Evolutionary conservation across 208 protist species (phyloP).

Genomic region (Naegleria fowleri): DNA sequence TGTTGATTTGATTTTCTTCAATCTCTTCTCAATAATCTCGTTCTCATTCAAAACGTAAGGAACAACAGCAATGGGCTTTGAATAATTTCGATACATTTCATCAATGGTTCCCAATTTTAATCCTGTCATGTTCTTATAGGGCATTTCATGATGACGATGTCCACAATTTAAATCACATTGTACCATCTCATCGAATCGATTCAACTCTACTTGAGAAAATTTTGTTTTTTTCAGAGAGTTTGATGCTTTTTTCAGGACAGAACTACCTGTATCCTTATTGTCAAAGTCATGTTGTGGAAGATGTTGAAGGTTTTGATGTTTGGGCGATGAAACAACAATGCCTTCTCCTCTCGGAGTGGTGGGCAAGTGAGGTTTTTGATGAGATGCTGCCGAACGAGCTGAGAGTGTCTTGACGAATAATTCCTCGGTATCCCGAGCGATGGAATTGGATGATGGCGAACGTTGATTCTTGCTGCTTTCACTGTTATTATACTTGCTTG

Average conservation of each 20-base stretch:
- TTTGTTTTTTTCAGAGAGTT: background rate
- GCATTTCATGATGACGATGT: background rate
- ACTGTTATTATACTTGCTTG: too few relatives aligned
- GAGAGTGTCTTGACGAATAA: background rate
- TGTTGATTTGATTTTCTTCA: background rate
- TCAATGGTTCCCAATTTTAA: background rate
- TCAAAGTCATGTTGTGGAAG: background rate
- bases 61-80: background rate
- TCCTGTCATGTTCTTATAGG: background rate
- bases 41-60: background rate
- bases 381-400: background rate
- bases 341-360: background rate
- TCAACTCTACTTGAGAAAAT: background rate
- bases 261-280: background rate
- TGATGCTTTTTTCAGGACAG: background rate
- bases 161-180: too few relatives aligned
- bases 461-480: too few relatives aligned
- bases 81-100: background rate
- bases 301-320: background rate
- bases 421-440: background rate
- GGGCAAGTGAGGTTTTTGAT: background rate
- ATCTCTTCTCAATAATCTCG: background rate
- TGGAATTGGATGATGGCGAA: too few relatives aligned
- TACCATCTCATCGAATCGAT: too few relatives aligned
- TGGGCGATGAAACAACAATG: background rate